These are phyloP conservation scores for Pouteria glomerata DNA, from an alignment of 148 eudicot genomes.

Conservation along the genomic window DNA sequence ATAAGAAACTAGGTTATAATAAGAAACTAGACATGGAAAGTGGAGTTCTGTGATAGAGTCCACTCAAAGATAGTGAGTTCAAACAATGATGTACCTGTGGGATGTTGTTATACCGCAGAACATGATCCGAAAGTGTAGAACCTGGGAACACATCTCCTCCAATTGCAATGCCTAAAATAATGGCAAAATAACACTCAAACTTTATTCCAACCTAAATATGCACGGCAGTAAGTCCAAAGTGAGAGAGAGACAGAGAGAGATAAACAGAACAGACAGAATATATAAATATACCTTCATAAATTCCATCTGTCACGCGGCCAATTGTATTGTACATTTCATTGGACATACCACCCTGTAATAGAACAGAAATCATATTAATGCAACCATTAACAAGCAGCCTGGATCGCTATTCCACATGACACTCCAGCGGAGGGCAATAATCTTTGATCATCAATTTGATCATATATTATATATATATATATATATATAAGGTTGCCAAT, in stretches of 20 bases:
- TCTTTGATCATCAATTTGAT: not conserved
- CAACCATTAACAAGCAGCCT: slow-evolving; percentile 1
- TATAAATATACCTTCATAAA: slow-evolving; percentile 71
- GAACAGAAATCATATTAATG: slow-evolving; percentile 3
- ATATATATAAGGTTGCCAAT: too few relatives aligned
- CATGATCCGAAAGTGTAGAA: slow-evolving; percentile 96
- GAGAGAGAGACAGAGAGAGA: not conserved
- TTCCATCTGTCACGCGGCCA: slow-evolving; percentile 95
- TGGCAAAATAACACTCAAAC: not conserved
- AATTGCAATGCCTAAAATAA: slow-evolving; percentile 84
- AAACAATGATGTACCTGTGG: slow-evolving; percentile 65
- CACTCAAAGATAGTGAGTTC: not conserved
- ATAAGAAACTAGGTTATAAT: too few relatives aligned
- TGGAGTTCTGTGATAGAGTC: not conserved
- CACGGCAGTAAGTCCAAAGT: not conserved
- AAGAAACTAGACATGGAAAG: too few relatives aligned
- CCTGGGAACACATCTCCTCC: slow-evolving; percentile 99
- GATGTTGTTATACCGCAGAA: slow-evolving; percentile 89
- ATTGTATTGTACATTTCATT: slow-evolving; percentile 87
- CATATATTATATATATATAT: too few relatives aligned
- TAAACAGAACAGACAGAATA: not conserved
- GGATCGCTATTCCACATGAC: not conserved
- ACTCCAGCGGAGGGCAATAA: not conserved
- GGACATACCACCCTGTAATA: slow-evolving; percentile 96
- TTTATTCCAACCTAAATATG: not conserved